Evolutionary conservation across 306 rosid species (phyloP).

Genomic region (Dalbergia cultrata): DNA sequence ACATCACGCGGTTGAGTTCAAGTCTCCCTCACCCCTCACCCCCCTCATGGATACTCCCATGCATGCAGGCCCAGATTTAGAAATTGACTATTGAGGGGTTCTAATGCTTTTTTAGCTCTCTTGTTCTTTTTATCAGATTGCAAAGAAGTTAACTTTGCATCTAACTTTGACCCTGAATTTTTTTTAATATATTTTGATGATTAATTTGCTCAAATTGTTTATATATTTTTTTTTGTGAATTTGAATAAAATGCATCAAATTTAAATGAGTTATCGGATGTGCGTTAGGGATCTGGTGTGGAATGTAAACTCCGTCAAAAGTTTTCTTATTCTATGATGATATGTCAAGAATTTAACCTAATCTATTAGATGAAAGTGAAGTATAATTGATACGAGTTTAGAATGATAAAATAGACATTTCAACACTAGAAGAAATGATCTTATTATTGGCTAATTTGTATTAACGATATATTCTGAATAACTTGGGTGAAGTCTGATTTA

Average conservation of each 20-base stretch:
- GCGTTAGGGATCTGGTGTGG: neutral
- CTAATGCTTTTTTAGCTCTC: conserved; percentile 30
- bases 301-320: neutral
- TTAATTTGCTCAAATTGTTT: neutral
- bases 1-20: conserved; percentile 60
- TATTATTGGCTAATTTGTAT: no score
- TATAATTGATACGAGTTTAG: no score
- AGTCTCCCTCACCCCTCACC: conserved; percentile 1
- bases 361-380: no score
- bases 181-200: neutral
- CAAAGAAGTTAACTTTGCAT: neutral
- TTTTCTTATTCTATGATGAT: no score
- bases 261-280: neutral
- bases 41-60: conserved; percentile 52
- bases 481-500: no score
- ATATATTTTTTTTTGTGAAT: neutral
- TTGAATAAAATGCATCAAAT: neutral
- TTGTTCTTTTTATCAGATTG: conserved; percentile 23
- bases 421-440: no score
- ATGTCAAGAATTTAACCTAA: no score
- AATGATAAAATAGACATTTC: no score
- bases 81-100: conserved; percentile 50
- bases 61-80: conserved; percentile 56
- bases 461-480: no score
- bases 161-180: neutral